phyloP scores from a whole-genome alignment of 2,329 filamentous ascomycete genomes.

The Sporothrix euskadiensis region DNA sequence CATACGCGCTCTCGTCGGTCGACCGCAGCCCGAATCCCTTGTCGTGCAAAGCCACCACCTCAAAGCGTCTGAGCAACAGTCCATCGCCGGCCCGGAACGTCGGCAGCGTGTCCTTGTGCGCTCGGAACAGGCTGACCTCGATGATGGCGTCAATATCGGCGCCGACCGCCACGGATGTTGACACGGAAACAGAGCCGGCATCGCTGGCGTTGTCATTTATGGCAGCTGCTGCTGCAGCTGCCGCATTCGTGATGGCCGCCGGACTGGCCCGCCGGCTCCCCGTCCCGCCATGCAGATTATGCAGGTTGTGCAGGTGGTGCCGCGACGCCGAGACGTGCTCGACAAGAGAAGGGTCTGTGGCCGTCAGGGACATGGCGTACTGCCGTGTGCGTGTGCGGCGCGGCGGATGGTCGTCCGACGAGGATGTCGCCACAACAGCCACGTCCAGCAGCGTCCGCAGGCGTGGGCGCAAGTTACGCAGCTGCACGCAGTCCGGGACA shows the following conservation, averaged over 20 bases:
- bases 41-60: constrained; percentile 54
- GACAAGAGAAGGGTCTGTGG: constrained; percentile 51
- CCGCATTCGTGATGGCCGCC: not conserved
- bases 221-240: not conserved
- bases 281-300: constrained; percentile 39
- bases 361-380: constrained; percentile 59
- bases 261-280: not conserved
- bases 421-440: constrained; percentile 54
- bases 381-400: constrained; percentile 59
- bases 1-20: constrained; percentile 61
- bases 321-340: constrained; percentile 24
- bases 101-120: constrained; percentile 59
- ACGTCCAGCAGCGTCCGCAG: constrained; percentile 54
- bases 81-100: constrained; percentile 57
- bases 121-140: constrained; percentile 60
- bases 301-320: not conserved
- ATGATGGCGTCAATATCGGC: constrained; percentile 49
- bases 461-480: constrained; percentile 54
- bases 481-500: constrained; percentile 54
- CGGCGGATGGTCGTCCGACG: constrained; percentile 43
- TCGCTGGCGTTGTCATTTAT: not conserved
- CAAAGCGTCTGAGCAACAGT: constrained; percentile 59
- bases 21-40: constrained; percentile 58
- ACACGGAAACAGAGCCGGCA: not conserved
- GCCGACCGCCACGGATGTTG: not conserved